Evolutionary conservation across 2,329 filamentous ascomycete genomes (phyloP).

Genomic region (Cadophora gregata): DNA sequence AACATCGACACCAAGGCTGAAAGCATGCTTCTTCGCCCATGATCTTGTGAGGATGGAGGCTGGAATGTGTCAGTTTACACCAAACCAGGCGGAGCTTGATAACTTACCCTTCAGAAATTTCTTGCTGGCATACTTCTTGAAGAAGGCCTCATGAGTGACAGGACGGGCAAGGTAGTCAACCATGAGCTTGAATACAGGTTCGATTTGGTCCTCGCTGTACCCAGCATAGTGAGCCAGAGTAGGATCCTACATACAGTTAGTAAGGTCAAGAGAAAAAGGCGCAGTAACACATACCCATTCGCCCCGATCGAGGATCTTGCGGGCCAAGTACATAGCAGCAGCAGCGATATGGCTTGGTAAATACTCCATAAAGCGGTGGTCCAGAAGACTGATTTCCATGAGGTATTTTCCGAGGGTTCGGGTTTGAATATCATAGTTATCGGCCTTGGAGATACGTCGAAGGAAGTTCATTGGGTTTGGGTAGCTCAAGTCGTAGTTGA

Average conservation of each 20-base stretch:
- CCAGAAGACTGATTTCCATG: conserved; percentile 94
- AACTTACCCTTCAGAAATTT: conserved; percentile 95
- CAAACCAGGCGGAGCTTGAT: background rate
- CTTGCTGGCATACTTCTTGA: conserved; percentile 99
- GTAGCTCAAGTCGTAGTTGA: conserved; percentile 97
- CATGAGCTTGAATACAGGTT: conserved; percentile 92
- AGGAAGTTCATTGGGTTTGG: conserved; percentile 99
- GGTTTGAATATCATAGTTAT: conserved; percentile 98
- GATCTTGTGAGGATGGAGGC: conserved; percentile 89
- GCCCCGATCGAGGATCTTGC: conserved; percentile 87
- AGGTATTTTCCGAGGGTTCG: conserved; percentile 97
- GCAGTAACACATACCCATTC: conserved; percentile 74
- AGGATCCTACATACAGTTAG: conserved; percentile 64
- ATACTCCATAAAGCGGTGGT: conserved; percentile 91
- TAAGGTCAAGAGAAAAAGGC: conserved; percentile 28
- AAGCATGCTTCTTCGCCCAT: conserved; percentile 87
- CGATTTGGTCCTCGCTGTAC: conserved; percentile 90
- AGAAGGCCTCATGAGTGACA: conserved; percentile 94
- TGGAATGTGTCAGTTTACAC: conserved; percentile 48
- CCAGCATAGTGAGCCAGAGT: conserved; percentile 91
- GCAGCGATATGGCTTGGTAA: conserved; percentile 90
- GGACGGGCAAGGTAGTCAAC: conserved; percentile 93
- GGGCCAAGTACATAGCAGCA: conserved; percentile 92
- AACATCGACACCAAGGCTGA: conserved; percentile 57
- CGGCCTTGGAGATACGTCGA: conserved; percentile 96